phyloP scores from a whole-genome alignment of 495 filamentous ascomycete genomes.

The Aspergillus ostianus region DNA sequence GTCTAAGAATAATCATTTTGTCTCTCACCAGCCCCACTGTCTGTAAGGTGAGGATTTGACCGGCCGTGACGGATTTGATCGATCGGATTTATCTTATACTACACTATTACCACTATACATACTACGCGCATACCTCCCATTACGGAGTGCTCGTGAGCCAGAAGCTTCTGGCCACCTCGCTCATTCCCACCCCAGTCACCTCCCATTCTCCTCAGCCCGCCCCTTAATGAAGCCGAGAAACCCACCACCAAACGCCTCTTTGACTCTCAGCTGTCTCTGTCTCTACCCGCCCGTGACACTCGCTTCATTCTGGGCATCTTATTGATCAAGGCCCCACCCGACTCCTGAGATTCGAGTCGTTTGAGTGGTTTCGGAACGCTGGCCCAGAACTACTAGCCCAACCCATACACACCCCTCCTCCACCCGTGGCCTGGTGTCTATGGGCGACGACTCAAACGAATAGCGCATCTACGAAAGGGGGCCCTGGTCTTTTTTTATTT shows the following conservation, averaged over 20 bases:
- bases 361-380: constrained; percentile 14
- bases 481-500: constrained; percentile 7
- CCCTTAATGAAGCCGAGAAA: constrained; percentile 16
- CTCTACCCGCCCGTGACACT: constrained; percentile 9
- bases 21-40: constrained; percentile 15
- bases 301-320: constrained; percentile 14
- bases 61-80: constrained; percentile 1
- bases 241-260: constrained; percentile 3
- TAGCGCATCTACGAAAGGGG: constrained; percentile 14
- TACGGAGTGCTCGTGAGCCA: constrained; percentile 9
- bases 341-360: constrained; percentile 13
- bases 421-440: constrained; percentile 15
- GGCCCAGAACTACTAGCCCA: constrained; percentile 15
- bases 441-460: constrained; percentile 10
- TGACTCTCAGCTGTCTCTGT: background rate
- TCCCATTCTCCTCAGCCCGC: background rate
- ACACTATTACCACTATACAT: constrained; percentile 9
- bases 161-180: constrained; percentile 20
- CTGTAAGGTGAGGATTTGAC: constrained; percentile 6
- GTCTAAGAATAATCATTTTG: constrained; percentile 12
- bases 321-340: constrained; percentile 16
- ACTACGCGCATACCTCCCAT: background rate
- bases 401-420: constrained; percentile 8
- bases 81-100: background rate
- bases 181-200: constrained; percentile 15